Conservation (phyloP, 305 asterid species). For the Salvia sclarea region DNA sequence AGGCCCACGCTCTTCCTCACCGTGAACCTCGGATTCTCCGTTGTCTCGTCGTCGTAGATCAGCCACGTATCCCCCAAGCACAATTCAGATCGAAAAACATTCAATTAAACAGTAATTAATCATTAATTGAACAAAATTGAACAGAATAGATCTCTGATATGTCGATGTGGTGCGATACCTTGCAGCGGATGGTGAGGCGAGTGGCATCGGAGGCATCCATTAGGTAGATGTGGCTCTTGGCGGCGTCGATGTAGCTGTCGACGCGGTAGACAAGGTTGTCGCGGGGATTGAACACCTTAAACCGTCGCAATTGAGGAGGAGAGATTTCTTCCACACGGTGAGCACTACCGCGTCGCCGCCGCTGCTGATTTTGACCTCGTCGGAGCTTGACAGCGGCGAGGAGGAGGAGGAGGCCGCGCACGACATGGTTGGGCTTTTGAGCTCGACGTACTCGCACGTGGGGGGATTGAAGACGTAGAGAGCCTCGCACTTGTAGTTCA, state of each 20-base stretch:
- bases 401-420: background rate
- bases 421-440: too few relatives aligned
- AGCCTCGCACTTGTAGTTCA: too few relatives aligned
- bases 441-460: too few relatives aligned
- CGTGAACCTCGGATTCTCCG: slow-evolving; percentile 42
- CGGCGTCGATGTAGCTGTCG: slow-evolving; percentile 60
- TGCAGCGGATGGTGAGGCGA: slow-evolving; percentile 71
- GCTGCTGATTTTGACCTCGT: background rate
- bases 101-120: too few relatives aligned
- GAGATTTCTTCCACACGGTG: slow-evolving; percentile 83
- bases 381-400: background rate
- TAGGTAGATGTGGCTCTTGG: slow-evolving; percentile 51
- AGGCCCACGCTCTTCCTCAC: slow-evolving; percentile 52
- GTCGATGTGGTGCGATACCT: too few relatives aligned
- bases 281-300: slow-evolving; percentile 62
- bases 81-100: background rate
- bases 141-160: too few relatives aligned
- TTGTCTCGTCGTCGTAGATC: slow-evolving; percentile 61
- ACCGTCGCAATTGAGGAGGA: slow-evolving; percentile 67
- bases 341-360: slow-evolving; percentile 33
- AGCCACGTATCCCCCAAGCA: slow-evolving; percentile 64
- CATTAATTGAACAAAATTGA: too few relatives aligned
- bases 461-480: too few relatives aligned
- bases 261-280: slow-evolving; percentile 73
- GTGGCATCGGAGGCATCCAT: slow-evolving; percentile 69